Base-by-base conservation (phyloP, 2,329 filamentous ascomycete species). In the Amphichorda felina region DNA sequence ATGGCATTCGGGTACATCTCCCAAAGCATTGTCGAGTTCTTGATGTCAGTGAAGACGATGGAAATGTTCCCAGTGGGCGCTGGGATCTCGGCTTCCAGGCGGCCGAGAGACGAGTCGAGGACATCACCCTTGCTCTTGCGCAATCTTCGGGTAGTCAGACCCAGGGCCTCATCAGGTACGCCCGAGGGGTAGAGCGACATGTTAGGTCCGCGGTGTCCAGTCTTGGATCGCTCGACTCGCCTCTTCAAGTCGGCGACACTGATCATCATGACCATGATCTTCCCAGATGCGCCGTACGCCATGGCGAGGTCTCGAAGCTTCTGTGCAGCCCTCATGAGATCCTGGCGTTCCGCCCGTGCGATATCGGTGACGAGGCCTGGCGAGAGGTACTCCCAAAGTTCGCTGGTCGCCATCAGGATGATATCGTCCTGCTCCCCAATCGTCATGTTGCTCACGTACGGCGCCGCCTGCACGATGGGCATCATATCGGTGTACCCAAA, bases 251-350 rank as follows among this genome's bases (percentile, higher is more conserved):
- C 88, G 37, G 82, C 80, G 26, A 98, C 82, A 37, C 88, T 89
- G 37, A 98, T 79, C 66, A 98, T 85, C 89, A 96, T 96, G 30
- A 98, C 86, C 88, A 96, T 96, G 43, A 96, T 84, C 62, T 98
- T 98, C 51, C 81, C 82, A 2, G 79, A 88, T 10, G 89, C 85
- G 36, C 91, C 91, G 54, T 95, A 96, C 1, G 89, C 86, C 53
- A 98, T 94, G 29, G 91, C 91, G 37, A 96, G 67, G 61, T 98
- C 91, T 39, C 91, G 79, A 22, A 98, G 71, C 60, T 94, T 94
- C 55, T 96, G 89, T 4, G 91, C 82, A 13, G 89, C 91, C 37
- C 85, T 75, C 91, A 98, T 98, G 30, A 95, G 68, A 54, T 98
- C 89, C 31, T 75, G 73, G 6, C 87, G 79, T 57, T 94, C 89